Base-by-base conservation (phyloP, 768 basidiomycete species). In the Cyclocybe aegerita region DNA sequence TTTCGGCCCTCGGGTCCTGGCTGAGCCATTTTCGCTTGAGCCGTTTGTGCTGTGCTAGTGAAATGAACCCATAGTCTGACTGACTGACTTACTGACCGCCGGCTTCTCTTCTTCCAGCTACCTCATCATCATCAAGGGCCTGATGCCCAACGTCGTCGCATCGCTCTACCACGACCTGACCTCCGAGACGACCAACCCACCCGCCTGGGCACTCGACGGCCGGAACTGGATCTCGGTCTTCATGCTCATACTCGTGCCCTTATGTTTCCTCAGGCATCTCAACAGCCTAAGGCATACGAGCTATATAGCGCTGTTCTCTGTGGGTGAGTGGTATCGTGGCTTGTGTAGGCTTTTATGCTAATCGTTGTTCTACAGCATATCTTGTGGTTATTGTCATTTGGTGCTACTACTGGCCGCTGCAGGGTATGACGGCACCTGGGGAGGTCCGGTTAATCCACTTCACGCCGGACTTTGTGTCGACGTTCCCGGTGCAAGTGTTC, bases 401-500 rank as follows among this genome's bases (percentile, higher is more conserved):
- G 39, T 92, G 87, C 72, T 90, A 93, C 65, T 85, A 90, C 62
- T 78, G 78, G 67, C 90, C 90, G 1, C 62, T 88, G 31, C 69
- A 86, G 53, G 86, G 80, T 14, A 84, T 84, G 61, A 73, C 77
- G 32, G 67, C 75, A 1, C 75, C 70, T 6, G 91, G 92, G 10
- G 83, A 92, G 52, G 71, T 95, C 10, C 77, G 79, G 53, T 69
- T 86, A 33, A 76, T 93, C 56, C 82, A 83, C 59, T 83, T 96
- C 56, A 86, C 87, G 0, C 81, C 93, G 4, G 77, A 70, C 53
- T 93, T 94, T 61, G 70, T 95, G 11, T 80, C 88, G 10, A 93
- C 84, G 1, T 90, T 97, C 71, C 96, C 96, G 0, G 90, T 98
- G 23, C 95, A 93, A 65, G 87, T 95, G 11, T 94, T 94, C 69